Conservation (phyloP, 2,329 filamentous ascomycete species). For the Pyrenochaeta sp. region DNA sequence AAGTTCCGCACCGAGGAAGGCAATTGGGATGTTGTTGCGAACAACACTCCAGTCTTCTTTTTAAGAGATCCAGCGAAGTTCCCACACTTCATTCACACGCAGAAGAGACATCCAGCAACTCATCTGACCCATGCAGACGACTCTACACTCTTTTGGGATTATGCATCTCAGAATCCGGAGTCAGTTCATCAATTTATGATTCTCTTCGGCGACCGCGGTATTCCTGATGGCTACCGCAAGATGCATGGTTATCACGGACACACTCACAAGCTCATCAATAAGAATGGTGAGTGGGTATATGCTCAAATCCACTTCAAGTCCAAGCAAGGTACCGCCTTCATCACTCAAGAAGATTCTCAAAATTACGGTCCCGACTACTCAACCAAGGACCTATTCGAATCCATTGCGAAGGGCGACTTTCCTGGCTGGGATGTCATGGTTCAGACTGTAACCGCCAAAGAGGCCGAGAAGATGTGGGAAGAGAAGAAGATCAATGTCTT, state of each 20-base stretch:
- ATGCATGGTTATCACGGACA: slow-evolving; percentile 64
- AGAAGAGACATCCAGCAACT: slow-evolving; percentile 76
- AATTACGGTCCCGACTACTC: slow-evolving; percentile 61
- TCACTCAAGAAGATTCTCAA: slow-evolving; percentile 60
- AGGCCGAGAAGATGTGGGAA: slow-evolving; percentile 61
- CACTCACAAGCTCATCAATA: slow-evolving; percentile 62
- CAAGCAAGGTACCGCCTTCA: slow-evolving; percentile 60
- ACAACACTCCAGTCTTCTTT: slow-evolving; percentile 80
- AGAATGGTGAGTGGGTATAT: slow-evolving; percentile 62
- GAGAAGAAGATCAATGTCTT: slow-evolving; percentile 63
- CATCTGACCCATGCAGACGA: slow-evolving; percentile 72
- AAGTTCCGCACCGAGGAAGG: slow-evolving; percentile 78
- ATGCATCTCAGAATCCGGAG: slow-evolving; percentile 62
- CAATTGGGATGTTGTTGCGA: slow-evolving; percentile 76
- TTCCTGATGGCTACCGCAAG: slow-evolving; percentile 62
- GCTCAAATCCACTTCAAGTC: slow-evolving; percentile 61
- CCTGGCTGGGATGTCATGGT: slow-evolving; percentile 60
- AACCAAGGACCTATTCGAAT: slow-evolving; percentile 61
- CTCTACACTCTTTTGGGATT: slow-evolving; percentile 73
- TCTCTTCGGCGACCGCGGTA: slow-evolving; percentile 63
- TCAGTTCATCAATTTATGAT: slow-evolving; percentile 63
- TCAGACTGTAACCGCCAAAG: slow-evolving; percentile 61
- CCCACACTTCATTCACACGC: slow-evolving; percentile 73
- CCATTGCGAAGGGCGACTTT: slow-evolving; percentile 61
- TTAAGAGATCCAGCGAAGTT: slow-evolving; percentile 75